Conservation (phyloP, 2,329 filamentous ascomycete genomes). For the Cercospora sojina region DNA sequence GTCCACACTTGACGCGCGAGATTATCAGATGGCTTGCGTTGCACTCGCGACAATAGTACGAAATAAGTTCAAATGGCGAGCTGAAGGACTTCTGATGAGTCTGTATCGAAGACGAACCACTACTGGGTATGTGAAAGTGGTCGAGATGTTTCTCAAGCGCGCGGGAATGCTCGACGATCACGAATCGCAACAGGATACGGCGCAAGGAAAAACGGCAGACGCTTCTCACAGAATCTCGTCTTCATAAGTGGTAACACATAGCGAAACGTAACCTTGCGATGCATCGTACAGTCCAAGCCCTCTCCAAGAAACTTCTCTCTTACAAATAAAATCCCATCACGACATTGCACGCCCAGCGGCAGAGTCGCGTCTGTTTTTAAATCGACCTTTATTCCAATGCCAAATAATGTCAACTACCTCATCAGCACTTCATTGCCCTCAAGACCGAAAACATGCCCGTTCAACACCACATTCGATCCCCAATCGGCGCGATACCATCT, state of each 20-base stretch:
- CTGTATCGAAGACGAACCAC: too few species aligned
- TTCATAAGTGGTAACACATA: not conserved
- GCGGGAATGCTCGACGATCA: too few species aligned
- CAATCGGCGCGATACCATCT: not conserved
- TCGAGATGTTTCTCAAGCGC: too few species aligned
- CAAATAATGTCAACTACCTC: not conserved
- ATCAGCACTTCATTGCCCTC: not conserved
- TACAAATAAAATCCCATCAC: not conserved
- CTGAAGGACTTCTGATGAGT: too few species aligned
- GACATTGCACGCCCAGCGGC: not conserved
- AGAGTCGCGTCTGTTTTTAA: not conserved
- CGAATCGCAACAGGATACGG: too few species aligned
- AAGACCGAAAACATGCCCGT: not conserved
- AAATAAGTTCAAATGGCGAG: too few species aligned
- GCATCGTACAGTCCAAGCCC: not conserved
- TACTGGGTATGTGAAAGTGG: too few species aligned
- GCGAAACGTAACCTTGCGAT: not conserved
- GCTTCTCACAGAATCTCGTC: not conserved
- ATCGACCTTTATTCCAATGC: not conserved
- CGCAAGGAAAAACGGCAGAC: not conserved
- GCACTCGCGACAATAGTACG: too few species aligned
- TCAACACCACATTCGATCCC: not conserved
- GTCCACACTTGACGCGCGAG: too few species aligned
- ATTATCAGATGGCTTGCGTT: too few species aligned
- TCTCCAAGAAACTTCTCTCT: not conserved